A percentile compares a stretch with the other conserved stretches of the same genome.
phyloP scores from a whole-genome alignment of 2,329 filamentous ascomycete species.

The Neurospora crassa region DNA sequence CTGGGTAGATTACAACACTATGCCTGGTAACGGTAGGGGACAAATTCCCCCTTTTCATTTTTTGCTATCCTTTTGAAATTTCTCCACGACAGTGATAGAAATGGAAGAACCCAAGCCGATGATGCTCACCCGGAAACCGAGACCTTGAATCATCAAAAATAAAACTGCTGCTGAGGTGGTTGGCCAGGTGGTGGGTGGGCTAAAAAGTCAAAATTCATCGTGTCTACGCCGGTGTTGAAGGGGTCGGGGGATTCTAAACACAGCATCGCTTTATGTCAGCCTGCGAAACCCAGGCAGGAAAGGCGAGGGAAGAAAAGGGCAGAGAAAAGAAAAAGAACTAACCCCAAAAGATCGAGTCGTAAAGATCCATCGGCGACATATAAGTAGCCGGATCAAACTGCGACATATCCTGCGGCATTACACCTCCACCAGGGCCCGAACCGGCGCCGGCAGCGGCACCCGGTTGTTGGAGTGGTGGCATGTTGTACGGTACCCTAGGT shows the following conservation, averaged over 20 bases:
- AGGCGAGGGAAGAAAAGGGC: not conserved
- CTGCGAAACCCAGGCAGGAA: no score
- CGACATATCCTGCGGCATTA: conserved; percentile 34
- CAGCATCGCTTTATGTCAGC: no score
- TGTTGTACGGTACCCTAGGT: conserved; percentile 11
- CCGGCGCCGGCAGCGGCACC: conserved; percentile 15
- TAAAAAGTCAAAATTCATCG: conserved; percentile 51
- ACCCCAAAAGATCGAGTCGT: conserved; percentile 62
- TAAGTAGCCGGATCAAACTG: conserved; percentile 45
- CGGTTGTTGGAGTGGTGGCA: conserved; percentile 9
- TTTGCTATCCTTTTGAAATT: no score
- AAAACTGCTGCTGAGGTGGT: conserved; percentile 44
- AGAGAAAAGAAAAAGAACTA: conserved; percentile 19
- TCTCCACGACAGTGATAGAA: not conserved
- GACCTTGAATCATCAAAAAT: conserved; percentile 31
- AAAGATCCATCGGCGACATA: conserved; percentile 59
- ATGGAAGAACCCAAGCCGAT: not conserved
- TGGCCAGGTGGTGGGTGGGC: conserved; percentile 50
- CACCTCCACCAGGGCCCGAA: conserved; percentile 25
- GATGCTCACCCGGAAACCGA: not conserved
- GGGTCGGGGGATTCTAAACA: conserved; percentile 46
- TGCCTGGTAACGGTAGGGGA: not conserved
- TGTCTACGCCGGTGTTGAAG: conserved; percentile 46
- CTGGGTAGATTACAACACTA: not conserved
- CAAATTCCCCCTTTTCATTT: not conserved